Conservation (phyloP, 495 filamentous ascomycete species). For the Podospora pseudocomata region DNA sequence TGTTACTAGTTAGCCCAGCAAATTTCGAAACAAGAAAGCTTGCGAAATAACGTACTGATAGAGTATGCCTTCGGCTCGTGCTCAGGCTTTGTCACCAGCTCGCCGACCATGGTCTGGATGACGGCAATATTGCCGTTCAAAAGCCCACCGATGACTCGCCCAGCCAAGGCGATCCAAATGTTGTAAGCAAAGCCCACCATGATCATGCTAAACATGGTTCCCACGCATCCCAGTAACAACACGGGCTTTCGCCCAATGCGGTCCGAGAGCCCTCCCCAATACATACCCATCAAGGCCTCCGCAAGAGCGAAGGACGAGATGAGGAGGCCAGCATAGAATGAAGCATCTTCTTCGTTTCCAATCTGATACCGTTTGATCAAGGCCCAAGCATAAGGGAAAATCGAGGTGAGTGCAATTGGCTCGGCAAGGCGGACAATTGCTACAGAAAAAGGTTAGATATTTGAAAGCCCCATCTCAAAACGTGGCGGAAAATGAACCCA, state of each 20-base stretch:
- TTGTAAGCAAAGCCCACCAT: constrained; percentile 79
- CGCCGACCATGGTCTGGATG: constrained; percentile 89
- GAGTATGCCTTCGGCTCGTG: constrained; percentile 81
- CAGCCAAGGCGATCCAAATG: constrained; percentile 71
- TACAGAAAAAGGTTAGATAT: constrained; percentile 18
- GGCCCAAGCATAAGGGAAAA: constrained; percentile 84
- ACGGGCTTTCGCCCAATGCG: constrained; percentile 80
- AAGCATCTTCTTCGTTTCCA: constrained; percentile 64
- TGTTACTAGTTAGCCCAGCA: constrained; percentile 1
- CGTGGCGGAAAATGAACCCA: constrained; percentile 34
- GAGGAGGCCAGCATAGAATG: constrained; percentile 79
- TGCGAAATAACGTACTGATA: constrained; percentile 39
- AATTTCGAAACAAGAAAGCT: constrained; percentile 21
- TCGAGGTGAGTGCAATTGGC: constrained; percentile 82
- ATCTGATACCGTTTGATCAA: constrained; percentile 72
- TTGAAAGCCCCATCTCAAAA: background rate
- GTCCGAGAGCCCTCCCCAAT: constrained; percentile 81
- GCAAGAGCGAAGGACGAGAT: constrained; percentile 79
- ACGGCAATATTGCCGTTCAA: constrained; percentile 88
- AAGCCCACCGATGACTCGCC: constrained; percentile 70
- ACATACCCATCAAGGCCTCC: constrained; percentile 77
- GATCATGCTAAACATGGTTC: constrained; percentile 74
- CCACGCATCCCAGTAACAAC: constrained; percentile 71
- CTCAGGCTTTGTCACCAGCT: constrained; percentile 71
- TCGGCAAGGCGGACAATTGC: constrained; percentile 68